Percentiles rank a stretch among this genome's conserved stretches.
phyloP scores from a whole-genome alignment of 73 alveolate species.

The Symbiodinium natans region DNA sequence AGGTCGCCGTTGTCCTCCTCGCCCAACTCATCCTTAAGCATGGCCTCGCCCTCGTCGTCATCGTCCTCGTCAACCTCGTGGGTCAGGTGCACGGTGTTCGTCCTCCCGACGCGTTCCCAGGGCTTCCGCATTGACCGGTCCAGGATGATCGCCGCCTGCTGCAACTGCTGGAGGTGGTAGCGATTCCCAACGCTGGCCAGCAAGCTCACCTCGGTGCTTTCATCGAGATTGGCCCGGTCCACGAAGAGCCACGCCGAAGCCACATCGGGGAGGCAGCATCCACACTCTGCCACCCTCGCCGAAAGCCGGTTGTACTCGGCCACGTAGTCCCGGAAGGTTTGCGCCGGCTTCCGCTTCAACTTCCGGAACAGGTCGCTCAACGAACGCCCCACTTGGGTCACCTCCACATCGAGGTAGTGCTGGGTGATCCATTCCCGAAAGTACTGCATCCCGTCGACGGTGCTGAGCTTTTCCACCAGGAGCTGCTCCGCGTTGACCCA shows the following conservation, averaged over 20 bases:
- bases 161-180: neutral
- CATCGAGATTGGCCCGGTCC: neutral
- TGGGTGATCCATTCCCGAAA: neutral
- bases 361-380: neutral
- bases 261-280: neutral
- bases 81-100: neutral
- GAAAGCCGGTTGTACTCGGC: neutral
- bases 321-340: neutral
- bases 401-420: neutral
- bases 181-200: conserved; percentile 15
- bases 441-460: neutral
- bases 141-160: neutral
- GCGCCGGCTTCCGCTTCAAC: neutral
- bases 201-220: neutral
- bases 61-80: neutral
- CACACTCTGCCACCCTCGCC: neutral
- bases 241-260: neutral
- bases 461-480: neutral
- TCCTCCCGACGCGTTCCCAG: too few relatives aligned
- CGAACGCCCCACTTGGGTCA: neutral
- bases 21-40: neutral
- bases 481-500: neutral
- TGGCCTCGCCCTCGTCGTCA: neutral
- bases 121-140: neutral
- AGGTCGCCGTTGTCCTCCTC: neutral